Conservation (phyloP, 2,329 filamentous ascomycete genomes). For the Rosellinia necatrix region DNA sequence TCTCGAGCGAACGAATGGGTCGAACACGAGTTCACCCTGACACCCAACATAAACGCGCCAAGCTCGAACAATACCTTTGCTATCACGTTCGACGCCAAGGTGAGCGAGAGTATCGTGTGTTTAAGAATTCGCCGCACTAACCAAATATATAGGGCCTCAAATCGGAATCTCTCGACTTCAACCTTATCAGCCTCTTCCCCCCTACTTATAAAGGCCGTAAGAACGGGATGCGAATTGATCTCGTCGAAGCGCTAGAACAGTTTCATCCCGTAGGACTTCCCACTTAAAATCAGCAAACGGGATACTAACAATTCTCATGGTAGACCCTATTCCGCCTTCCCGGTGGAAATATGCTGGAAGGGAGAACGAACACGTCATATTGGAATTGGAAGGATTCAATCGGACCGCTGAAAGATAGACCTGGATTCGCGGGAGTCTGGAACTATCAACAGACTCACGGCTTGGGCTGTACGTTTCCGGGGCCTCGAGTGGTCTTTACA, state of each 20-base stretch:
- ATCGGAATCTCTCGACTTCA: conserved; percentile 56
- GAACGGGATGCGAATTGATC: conserved; percentile 62
- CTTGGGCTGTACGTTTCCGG: conserved; percentile 48
- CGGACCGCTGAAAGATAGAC: conserved; percentile 58
- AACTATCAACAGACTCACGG: conserved; percentile 65
- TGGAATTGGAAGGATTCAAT: conserved; percentile 61
- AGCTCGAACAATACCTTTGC: conserved; percentile 61
- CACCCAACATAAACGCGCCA: conserved; percentile 51
- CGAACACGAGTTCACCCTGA: conserved; percentile 54
- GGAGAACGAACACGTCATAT: conserved; percentile 46
- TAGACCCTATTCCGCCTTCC: conserved; percentile 66
- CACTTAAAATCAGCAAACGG: neutral
- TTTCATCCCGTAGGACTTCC: conserved; percentile 51
- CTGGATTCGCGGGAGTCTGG: conserved; percentile 63
- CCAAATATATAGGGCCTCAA: conserved; percentile 42
- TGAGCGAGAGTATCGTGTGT: conserved; percentile 19
- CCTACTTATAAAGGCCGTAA: conserved; percentile 61
- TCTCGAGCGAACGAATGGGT: conserved; percentile 51
- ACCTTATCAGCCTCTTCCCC: conserved; percentile 63
- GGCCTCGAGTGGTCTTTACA: too few relatives aligned
- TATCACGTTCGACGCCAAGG: conserved; percentile 54
- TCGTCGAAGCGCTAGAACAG: conserved; percentile 57
- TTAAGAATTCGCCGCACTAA: neutral
- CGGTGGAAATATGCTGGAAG: conserved; percentile 67
- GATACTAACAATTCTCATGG: neutral